A percentile compares a stretch with the other conserved stretches of the same genome.
These are phyloP conservation scores for Coemansia sp. DNA, from an alignment of 192 early-diverging fungal genomes.

Conservation along the genomic window DNA sequence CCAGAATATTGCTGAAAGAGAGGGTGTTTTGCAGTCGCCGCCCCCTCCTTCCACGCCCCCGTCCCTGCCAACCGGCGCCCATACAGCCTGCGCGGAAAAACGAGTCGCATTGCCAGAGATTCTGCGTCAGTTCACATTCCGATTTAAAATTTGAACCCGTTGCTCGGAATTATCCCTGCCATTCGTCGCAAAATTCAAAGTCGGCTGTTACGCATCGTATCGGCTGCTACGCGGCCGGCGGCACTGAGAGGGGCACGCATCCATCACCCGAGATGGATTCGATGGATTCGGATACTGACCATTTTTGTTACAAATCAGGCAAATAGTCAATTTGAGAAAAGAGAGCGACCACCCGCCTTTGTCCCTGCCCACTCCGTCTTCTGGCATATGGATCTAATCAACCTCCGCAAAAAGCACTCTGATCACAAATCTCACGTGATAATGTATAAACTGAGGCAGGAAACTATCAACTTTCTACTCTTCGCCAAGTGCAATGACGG, in stretches of 20 bases:
- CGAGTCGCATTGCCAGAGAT: too few relatives aligned
- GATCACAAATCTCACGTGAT: neutral
- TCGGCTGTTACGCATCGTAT: neutral
- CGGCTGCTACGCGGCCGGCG: neutral
- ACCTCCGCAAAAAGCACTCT: neutral
- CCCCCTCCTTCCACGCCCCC: too few relatives aligned
- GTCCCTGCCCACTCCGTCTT: neutral
- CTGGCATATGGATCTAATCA: neutral
- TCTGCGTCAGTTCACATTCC: neutral
- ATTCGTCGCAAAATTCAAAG: slow-evolving; percentile 1
- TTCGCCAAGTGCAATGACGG: slow-evolving; percentile 71
- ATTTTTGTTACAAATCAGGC: slow-evolving; percentile 5
- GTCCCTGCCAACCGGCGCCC: too few relatives aligned
- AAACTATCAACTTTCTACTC: too few relatives aligned
- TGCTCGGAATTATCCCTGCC: neutral
- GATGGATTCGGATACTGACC: slow-evolving; percentile 49
- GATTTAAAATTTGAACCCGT: neutral
- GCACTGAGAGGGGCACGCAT: neutral
- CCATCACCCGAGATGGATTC: slow-evolving; percentile 1
- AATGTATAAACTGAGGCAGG: neutral
- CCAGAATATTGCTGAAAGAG: neutral
- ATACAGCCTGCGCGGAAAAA: too few relatives aligned
- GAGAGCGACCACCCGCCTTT: neutral
- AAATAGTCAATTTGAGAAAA: slow-evolving; percentile 4
- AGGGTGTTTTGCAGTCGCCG: neutral